phyloP scores from a whole-genome alignment of 768 basidiomycete species.

The Saitozyma sp. region DNA sequence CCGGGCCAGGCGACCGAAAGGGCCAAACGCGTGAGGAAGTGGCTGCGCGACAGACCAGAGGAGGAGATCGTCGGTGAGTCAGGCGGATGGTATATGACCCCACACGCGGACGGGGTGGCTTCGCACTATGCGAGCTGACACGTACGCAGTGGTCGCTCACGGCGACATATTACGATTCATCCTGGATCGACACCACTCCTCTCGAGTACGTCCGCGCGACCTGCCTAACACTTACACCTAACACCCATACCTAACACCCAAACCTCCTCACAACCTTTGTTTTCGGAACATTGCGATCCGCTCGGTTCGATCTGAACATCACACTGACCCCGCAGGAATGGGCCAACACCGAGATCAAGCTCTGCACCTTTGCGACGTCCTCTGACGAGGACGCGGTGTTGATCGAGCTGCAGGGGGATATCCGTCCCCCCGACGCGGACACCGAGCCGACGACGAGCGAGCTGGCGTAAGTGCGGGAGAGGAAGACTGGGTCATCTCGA shows the following conservation, averaged over 20 bases:
- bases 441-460: too few species aligned
- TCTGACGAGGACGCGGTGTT: neutral
- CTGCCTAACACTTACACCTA: too few species aligned
- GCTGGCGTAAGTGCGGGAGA: too few species aligned
- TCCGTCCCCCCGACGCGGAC: too few species aligned
- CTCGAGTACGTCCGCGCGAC: constrained; percentile 19
- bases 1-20: constrained; percentile 21
- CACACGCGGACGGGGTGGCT: too few species aligned
- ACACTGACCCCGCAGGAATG: constrained; percentile 28
- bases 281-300: too few species aligned
- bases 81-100: neutral
- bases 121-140: neutral
- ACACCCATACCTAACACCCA: too few species aligned
- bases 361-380: constrained; percentile 32
- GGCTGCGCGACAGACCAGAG: constrained; percentile 46
- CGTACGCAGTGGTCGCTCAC: constrained; percentile 45
- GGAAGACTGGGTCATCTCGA: too few species aligned
- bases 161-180: constrained; percentile 47
- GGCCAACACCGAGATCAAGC: constrained; percentile 49
- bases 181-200: constrained; percentile 23
- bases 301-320: too few species aligned
- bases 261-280: too few species aligned
- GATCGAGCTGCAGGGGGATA: neutral
- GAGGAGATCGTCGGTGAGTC: constrained; percentile 46
- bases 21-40: constrained; percentile 39